phyloP scores from a whole-genome alignment of 331 rosid genomes.

The Pyracantha coccinea region DNA sequence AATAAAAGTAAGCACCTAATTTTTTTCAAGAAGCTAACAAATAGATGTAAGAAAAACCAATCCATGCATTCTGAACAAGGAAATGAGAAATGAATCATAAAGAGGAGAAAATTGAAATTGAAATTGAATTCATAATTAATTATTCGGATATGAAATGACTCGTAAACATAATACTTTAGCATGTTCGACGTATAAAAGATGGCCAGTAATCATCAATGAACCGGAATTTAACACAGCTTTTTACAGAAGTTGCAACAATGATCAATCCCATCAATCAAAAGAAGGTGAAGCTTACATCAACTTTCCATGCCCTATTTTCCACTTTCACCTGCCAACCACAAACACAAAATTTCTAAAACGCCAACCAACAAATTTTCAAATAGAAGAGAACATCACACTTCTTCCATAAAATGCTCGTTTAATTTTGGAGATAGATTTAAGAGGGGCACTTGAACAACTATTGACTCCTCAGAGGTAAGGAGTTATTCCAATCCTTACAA shows the following conservation, averaged over 20 bases:
- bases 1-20: neutral
- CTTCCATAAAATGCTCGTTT: neutral
- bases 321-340: constrained; percentile 72
- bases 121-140: neutral
- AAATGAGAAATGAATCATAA: neutral
- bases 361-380: neutral
- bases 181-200: too few species aligned
- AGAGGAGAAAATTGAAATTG: neutral
- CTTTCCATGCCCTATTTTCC: constrained; percentile 87
- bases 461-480: neutral
- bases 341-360: neutral
- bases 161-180: too few species aligned
- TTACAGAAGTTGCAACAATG: neutral
- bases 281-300: constrained; percentile 61
- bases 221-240: neutral
- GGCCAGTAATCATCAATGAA: too few species aligned
- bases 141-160: neutral
- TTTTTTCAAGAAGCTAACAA: neutral
- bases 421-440: neutral
- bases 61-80: neutral
- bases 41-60: neutral
- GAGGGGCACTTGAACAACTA: neutral
- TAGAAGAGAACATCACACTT: neutral
- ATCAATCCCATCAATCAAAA: neutral
- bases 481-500: neutral